A percentile compares a stretch with the other conserved stretches of the same genome.
These are phyloP conservation scores for Canariomyces notabilis DNA, from an alignment of 2,329 filamentous ascomycete genomes.

Conservation along the genomic window DNA sequence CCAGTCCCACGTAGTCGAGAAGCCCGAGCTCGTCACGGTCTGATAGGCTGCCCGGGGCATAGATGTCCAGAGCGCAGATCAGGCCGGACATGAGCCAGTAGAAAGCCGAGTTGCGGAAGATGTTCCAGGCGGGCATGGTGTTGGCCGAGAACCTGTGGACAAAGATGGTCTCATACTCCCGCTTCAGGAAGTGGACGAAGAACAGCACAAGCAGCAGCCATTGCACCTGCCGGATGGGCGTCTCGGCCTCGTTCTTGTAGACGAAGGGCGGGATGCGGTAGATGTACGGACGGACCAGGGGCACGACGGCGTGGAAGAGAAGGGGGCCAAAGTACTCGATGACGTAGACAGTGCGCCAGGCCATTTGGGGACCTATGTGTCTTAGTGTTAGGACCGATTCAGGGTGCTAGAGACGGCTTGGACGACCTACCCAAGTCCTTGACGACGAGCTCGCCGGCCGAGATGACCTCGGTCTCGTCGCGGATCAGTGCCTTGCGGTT, in stretches of 20 bases:
- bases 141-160: slow-evolving; percentile 91
- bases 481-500: slow-evolving; percentile 52
- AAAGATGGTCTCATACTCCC: slow-evolving; percentile 89
- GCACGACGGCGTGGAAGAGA: slow-evolving; percentile 72
- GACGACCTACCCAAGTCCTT: slow-evolving; percentile 77
- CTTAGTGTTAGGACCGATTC: slow-evolving; percentile 1
- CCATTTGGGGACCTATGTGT: slow-evolving; percentile 74
- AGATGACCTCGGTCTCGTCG: slow-evolving; percentile 44
- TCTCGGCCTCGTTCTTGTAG: slow-evolving; percentile 40
- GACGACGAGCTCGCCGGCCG: slow-evolving; percentile 63
- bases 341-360: slow-evolving; percentile 89
- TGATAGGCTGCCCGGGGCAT: slow-evolving; percentile 67
- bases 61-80: slow-evolving; percentile 79
- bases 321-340: slow-evolving; percentile 93
- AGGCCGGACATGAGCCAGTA: slow-evolving; percentile 86
- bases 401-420: neutral
- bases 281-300: slow-evolving; percentile 68
- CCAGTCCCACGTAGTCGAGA: slow-evolving; percentile 63
- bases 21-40: slow-evolving; percentile 45
- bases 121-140: slow-evolving; percentile 87
- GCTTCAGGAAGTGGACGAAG: slow-evolving; percentile 83
- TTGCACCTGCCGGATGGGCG: slow-evolving; percentile 61
- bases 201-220: slow-evolving; percentile 69
- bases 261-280: slow-evolving; percentile 49
- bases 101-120: slow-evolving; percentile 91